These are phyloP conservation scores for Aspergillus egyptiacus DNA, from an alignment of 495 filamentous ascomycete genomes.

Conservation along the genomic window DNA sequence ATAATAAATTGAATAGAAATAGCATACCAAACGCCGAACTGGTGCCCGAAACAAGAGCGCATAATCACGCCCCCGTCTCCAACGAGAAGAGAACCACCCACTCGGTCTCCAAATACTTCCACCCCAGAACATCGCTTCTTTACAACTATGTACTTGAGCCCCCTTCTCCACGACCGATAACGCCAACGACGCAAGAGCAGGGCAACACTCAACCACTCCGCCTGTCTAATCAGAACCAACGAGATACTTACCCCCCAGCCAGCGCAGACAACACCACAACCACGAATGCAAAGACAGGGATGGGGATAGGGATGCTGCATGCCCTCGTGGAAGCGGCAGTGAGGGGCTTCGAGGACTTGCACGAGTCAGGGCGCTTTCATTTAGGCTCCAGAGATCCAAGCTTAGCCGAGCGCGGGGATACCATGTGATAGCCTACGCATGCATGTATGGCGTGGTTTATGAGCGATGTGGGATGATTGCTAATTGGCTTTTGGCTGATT, in stretches of 20 bases:
- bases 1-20: no score
- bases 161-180: not conserved
- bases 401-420: not conserved
- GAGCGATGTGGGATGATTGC: not conserved
- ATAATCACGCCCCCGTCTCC: no score
- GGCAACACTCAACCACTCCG: not conserved
- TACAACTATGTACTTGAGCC: conserved; percentile 6
- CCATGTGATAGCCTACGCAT: no score
- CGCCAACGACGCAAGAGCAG: conserved; percentile 6
- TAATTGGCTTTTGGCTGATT: no score
- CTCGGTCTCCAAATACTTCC: conserved; percentile 17
- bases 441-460: no score
- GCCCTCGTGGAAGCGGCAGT: not conserved
- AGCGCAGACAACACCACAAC: not conserved
- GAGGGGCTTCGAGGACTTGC: not conserved
- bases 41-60: no score
- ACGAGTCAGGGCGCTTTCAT: not conserved
- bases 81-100: no score
- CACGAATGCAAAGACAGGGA: not conserved
- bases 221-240: no score
- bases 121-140: conserved; percentile 10
- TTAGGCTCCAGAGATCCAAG: not conserved
- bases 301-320: not conserved
- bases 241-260: not conserved
- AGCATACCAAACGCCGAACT: not conserved